These are phyloP conservation scores for Ceratocystis papillata DNA, from an alignment of 2,329 filamentous ascomycete genomes.

Conservation along the genomic window DNA sequence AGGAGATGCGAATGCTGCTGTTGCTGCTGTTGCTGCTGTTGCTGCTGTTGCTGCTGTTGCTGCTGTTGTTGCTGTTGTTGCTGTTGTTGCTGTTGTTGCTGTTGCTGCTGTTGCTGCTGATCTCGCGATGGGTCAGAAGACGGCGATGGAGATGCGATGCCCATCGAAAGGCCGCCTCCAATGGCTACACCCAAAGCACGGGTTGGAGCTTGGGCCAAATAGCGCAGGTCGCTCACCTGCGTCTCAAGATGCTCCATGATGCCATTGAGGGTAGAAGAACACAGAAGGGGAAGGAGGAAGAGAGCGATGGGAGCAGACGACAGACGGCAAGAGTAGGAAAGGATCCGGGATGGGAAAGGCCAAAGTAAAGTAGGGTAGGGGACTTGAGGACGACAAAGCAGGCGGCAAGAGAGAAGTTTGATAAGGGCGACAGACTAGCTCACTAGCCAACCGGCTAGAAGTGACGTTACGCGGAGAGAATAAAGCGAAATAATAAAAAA, in stretches of 20 bases:
- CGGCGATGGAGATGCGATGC: constrained; percentile 33
- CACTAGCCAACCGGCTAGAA: not conserved
- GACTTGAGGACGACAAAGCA: not conserved
- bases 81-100: not conserved
- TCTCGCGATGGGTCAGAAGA: constrained; percentile 43
- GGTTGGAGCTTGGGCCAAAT: constrained; percentile 36
- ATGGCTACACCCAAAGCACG: constrained; percentile 29
- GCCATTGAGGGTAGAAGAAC: constrained; percentile 23
- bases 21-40: constrained; percentile 17
- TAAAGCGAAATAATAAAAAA: not conserved
- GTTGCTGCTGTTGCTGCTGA: constrained; percentile 30
- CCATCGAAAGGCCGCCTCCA: constrained; percentile 19
- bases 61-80: constrained; percentile 18
- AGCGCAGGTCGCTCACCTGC: constrained; percentile 45
- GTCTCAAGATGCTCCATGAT: constrained; percentile 45
- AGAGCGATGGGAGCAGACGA: not conserved
- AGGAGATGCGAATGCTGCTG: not conserved
- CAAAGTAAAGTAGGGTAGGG: too few species aligned
- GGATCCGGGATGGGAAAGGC: not conserved
- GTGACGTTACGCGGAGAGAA: not conserved
- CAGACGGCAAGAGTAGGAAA: not conserved
- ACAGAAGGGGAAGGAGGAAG: not conserved
- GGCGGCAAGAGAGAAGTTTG: not conserved
- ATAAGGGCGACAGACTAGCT: not conserved
- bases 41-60: constrained; percentile 31